These are phyloP conservation scores for Geotrichum carabidarum DNA, from an alignment of 1,139 yeast species.

Conservation along the genomic window DNA sequence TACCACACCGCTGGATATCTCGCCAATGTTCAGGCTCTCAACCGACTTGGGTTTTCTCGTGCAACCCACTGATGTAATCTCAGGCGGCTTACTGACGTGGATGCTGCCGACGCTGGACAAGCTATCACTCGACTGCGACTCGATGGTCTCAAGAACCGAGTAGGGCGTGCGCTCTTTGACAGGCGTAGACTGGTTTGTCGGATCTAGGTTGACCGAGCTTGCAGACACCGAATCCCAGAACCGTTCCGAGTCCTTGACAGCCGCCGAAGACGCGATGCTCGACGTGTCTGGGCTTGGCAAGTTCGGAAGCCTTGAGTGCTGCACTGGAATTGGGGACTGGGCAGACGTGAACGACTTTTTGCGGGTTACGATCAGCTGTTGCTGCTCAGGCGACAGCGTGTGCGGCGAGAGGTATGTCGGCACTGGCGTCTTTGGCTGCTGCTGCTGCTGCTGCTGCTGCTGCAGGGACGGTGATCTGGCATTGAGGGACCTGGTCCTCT, in stretches of 20 bases:
- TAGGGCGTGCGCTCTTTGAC: background rate
- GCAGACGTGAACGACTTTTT: constrained; percentile 2
- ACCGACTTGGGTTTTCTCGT: no score
- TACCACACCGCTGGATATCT: no score
- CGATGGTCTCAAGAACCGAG: background rate
- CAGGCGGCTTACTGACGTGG: background rate
- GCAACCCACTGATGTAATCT: no score
- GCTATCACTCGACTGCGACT: background rate
- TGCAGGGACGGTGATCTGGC: background rate
- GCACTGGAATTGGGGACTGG: background rate
- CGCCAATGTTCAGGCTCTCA: no score
- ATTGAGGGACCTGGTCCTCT: background rate
- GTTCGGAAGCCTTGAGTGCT: background rate
- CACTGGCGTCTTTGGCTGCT: background rate
- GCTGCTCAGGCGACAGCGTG: background rate
- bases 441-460: background rate
- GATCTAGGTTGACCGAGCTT: background rate
- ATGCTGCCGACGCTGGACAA: background rate
- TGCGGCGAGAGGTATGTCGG: background rate
- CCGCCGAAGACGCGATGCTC: constrained; percentile 2
- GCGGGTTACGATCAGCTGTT: background rate
- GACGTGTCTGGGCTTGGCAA: background rate
- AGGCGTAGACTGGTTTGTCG: background rate
- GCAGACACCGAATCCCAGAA: background rate
- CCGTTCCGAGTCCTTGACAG: constrained; percentile 8